Evolutionary conservation across 805 yeast species (phyloP).

Genomic region (Alloascoidea africana): DNA sequence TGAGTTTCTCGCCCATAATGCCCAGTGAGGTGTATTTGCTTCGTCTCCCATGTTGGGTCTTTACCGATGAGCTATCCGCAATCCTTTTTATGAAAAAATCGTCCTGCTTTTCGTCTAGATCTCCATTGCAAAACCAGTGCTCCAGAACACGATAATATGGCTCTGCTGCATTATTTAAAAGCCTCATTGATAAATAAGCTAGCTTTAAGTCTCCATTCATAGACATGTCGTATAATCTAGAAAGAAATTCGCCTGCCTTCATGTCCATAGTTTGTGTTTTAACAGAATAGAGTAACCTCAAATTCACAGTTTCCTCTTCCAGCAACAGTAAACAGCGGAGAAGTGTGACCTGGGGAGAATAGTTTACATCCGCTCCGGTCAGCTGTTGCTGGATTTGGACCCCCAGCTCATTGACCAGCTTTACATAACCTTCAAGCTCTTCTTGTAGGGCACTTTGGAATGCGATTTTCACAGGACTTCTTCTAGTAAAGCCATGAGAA

Average conservation of each 20-base stretch:
- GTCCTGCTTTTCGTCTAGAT: constrained; percentile 1
- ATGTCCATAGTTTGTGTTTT: constrained; percentile 17
- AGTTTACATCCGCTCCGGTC: constrained; percentile 17
- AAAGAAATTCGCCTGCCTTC: constrained; percentile 37
- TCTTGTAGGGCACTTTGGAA: constrained; percentile 31
- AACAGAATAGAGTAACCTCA: constrained; percentile 42
- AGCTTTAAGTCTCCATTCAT: constrained; percentile 52
- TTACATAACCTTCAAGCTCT: constrained; percentile 26
- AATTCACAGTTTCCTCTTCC: constrained; percentile 31
- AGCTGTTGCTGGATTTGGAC: constrained; percentile 18
- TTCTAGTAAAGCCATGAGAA: constrained; percentile 16
- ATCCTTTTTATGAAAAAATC: neutral
- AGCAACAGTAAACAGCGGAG: constrained; percentile 25
- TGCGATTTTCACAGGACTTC: constrained; percentile 47
- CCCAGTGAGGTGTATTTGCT: neutral
- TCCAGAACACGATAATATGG: constrained; percentile 49
- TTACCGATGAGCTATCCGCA: neutral
- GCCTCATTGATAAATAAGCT: constrained; percentile 21
- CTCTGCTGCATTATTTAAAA: constrained; percentile 29
- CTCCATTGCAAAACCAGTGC: constrained; percentile 40
- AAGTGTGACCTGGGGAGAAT: constrained; percentile 14
- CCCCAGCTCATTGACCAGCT: constrained; percentile 27
- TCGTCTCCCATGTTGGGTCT: constrained; percentile 11
- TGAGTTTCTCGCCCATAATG: neutral
- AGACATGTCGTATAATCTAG: constrained; percentile 32